Conservation (phyloP, 192 early-diverging fungal genomes). For the Backusella psychrophila region DNA sequence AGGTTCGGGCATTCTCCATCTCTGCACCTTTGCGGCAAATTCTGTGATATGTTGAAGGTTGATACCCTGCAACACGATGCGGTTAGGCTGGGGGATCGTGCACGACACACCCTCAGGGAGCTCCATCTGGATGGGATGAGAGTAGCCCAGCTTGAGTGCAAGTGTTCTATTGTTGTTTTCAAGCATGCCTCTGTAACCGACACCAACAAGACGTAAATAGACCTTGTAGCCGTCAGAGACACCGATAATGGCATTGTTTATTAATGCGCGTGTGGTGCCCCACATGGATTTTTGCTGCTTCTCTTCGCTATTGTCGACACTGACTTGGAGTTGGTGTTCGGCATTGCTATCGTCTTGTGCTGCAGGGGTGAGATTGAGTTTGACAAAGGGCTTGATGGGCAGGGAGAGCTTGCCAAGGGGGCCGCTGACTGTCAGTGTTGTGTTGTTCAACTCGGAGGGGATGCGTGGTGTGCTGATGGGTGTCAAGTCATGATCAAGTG, state of each 20-base stretch:
- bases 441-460: constrained; percentile 55
- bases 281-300: constrained; percentile 90
- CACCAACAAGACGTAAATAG: constrained; percentile 84
- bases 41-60: constrained; percentile 81
- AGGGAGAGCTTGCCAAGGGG: constrained; percentile 76
- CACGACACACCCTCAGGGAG: constrained; percentile 82
- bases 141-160: constrained; percentile 83
- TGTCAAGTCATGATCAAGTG: constrained; percentile 61
- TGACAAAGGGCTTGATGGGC: constrained; percentile 84
- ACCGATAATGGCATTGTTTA: constrained; percentile 83
- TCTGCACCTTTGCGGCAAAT: constrained; percentile 90
- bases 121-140: constrained; percentile 75
- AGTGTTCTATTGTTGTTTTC: constrained; percentile 63
- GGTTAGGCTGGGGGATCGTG: constrained; percentile 74
- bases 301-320: constrained; percentile 55
- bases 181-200: constrained; percentile 89
- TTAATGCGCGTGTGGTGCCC: constrained; percentile 93
- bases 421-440: constrained; percentile 72
- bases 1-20: constrained; percentile 92
- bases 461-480: constrained; percentile 68
- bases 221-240: constrained; percentile 88
- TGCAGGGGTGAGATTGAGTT: constrained; percentile 31
- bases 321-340: constrained; percentile 50
- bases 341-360: constrained; percentile 9
- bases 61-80: constrained; percentile 77